These are phyloP conservation scores for Lodderomyces elongisporus DNA, from an alignment of 1,139 yeast genomes.

Conservation along the genomic window DNA sequence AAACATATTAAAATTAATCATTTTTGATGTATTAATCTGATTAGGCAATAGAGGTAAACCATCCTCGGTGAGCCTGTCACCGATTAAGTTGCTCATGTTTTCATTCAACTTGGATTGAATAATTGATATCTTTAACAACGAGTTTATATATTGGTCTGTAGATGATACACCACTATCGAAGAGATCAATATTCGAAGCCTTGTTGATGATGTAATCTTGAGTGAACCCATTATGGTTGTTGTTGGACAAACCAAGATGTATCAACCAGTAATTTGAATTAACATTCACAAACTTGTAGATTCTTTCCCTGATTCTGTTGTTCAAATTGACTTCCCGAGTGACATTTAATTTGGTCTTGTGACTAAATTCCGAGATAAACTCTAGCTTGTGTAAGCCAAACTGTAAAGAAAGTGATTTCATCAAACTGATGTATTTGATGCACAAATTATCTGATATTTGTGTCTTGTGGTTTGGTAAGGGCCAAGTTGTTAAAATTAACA, in stretches of 20 bases:
- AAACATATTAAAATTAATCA: constrained; percentile 41
- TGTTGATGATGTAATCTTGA: constrained; percentile 39
- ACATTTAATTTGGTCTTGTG: constrained; percentile 38
- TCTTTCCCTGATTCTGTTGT: constrained; percentile 37
- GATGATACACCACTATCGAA: constrained; percentile 10
- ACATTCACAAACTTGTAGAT: constrained; percentile 42
- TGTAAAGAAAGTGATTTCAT: constrained; percentile 40
- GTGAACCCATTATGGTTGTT: constrained; percentile 37
- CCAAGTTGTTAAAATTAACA: constrained; percentile 44
- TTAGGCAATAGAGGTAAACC: constrained; percentile 11
- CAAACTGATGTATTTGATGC: constrained; percentile 36
- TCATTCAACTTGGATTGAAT: constrained; percentile 41
- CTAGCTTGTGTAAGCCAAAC: constrained; percentile 41
- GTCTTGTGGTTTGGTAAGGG: constrained; percentile 34
- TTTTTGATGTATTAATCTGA: constrained; percentile 25
- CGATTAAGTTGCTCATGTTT: constrained; percentile 31
- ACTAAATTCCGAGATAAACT: constrained; percentile 41
- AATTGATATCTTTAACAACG: constrained; percentile 35
- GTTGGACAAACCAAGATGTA: constrained; percentile 37
- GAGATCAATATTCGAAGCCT: constrained; percentile 29
- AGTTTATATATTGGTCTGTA: constrained; percentile 36
- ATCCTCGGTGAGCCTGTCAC: constrained; percentile 12
- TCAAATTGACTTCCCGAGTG: constrained; percentile 28
- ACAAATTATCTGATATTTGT: constrained; percentile 31
- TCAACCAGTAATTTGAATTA: constrained; percentile 43